Evolutionary conservation across 257 asterid species (phyloP).

Genomic region (Lycium barbarum): DNA sequence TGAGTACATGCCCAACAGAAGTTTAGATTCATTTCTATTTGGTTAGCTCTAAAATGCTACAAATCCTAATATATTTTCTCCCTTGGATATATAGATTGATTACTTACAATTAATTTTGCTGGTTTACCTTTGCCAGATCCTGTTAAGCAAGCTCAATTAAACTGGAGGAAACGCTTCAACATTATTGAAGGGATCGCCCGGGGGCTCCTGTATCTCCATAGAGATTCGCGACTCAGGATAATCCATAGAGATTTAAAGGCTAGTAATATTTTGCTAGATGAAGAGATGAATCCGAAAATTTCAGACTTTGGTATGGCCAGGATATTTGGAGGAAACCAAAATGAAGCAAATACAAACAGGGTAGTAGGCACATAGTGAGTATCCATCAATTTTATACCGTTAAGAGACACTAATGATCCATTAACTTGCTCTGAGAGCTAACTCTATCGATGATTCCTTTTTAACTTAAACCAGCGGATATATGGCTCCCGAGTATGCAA

Average conservation of each 20-base stretch:
- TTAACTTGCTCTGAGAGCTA: not conserved
- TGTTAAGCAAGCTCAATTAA: slow-evolving; percentile 56
- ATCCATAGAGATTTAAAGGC: slow-evolving; percentile 87
- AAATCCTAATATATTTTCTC: not conserved
- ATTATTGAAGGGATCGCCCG: slow-evolving; percentile 89
- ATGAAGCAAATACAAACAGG: slow-evolving; percentile 76
- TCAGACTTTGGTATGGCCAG: slow-evolving; percentile 97
- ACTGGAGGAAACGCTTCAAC: slow-evolving; percentile 64
- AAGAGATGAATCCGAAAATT: slow-evolving; percentile 88
- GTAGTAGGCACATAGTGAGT: slow-evolving; percentile 93
- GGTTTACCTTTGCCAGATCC: slow-evolving; percentile 45
- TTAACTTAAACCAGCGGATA: slow-evolving; percentile 61
- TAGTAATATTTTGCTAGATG: slow-evolving; percentile 83
- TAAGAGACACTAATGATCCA: not conserved
- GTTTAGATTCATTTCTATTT: slow-evolving; percentile 72
- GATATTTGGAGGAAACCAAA: slow-evolving; percentile 81
- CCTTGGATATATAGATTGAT: not conserved
- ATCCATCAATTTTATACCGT: not conserved
- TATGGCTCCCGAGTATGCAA: slow-evolving; percentile 97
- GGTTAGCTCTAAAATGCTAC: slow-evolving; percentile 48
- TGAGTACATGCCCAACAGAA: slow-evolving; percentile 89
- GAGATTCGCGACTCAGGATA: slow-evolving; percentile 86
- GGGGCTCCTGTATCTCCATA: slow-evolving; percentile 85
- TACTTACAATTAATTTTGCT: not conserved
- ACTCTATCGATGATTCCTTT: not conserved